Evolutionary conservation across 108 stramenopile species (phyloP), one percentile per base, ranked within the genome.

Genomic region (Skeletonema marinoi): DNA sequence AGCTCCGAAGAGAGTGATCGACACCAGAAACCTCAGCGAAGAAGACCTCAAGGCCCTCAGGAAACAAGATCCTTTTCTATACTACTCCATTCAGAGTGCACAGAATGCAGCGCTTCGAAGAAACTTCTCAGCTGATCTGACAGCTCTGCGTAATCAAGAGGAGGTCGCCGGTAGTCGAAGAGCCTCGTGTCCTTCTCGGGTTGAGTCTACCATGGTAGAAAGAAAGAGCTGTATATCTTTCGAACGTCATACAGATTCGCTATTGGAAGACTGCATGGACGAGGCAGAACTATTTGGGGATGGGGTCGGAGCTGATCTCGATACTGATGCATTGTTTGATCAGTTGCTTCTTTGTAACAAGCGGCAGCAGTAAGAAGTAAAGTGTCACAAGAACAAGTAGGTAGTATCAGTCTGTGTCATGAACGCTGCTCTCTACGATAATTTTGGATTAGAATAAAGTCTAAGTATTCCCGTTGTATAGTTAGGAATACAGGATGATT

Each of bases 31-130:
- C 21, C 63, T 64, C 63, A 64, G 17, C 33, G 63, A 19, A 17
- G 35, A 64, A 8, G 63, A 35, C 11, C 63, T 64, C 63, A 3
- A 64, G 7, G 25, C 38, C 9, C 63, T 64, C 36, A 64, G 38
- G 63, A 39, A 35, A 29, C 36, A 35, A 35, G 63, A 64, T 13
- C 30, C 32, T 9, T 64, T 64, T 6, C 32, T 64, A 2, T 64
- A 64, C 63, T 64, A 64, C 19, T 64, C 63, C 17, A 64, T 64
- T 19, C 63, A 35, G 35, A 19, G 41, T 32, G 13, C 11, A 31
- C 60, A 4, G 3, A 46, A 16, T 46, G 14, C 14, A 50, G 8
- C 54, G 25, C 9, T 25, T 17, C 21, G 54, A 17, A 17, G 50
- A 11, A 56, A 17, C 54, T 29, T 8, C 9, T 0, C 25, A 25